Percentiles rank a stretch among this genome's conserved stretches.
These are phyloP conservation scores for Tylopilus sp. DNA, from an alignment of 1,284 basidiomycete genomes.

Conservation along the genomic window DNA sequence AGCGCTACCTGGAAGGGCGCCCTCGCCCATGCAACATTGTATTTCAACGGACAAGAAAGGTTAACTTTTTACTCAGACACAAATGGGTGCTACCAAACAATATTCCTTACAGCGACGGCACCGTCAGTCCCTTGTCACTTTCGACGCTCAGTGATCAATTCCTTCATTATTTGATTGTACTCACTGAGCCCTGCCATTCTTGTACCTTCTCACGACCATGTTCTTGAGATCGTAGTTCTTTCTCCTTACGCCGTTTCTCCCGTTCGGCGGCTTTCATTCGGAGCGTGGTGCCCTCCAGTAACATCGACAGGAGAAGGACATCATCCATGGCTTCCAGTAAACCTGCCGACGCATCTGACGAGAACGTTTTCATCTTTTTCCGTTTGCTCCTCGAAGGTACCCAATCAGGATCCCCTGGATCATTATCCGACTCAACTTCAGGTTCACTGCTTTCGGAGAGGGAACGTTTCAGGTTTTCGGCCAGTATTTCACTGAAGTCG, in stretches of 20 bases:
- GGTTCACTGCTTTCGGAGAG: background rate
- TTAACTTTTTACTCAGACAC: no score
- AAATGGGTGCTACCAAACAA: no score
- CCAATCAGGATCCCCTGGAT: background rate
- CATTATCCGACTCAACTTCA: background rate
- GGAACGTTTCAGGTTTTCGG: background rate
- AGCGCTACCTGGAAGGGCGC: slow-evolving; percentile 58
- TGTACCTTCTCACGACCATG: background rate
- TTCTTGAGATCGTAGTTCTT: background rate
- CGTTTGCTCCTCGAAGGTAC: no score
- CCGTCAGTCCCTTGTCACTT: no score
- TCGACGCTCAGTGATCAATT: no score
- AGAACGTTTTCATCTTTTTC: no score
- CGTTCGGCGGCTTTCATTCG: background rate
- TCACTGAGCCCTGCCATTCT: background rate
- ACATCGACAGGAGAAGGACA: background rate
- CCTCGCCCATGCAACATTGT: slow-evolving; percentile 35
- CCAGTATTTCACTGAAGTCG: background rate
- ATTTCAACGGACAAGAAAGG: no score
- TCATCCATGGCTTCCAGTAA: background rate
- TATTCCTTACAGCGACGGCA: no score
- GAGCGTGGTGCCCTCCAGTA: background rate
- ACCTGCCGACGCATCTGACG: no score
- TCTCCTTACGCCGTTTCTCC: background rate
- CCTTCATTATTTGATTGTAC: no score